Percentiles rank a stretch among this genome's conserved stretches.
Conservation (phyloP, 495 filamentous ascomycete species). For the Stereocaulon alpinum region DNA sequence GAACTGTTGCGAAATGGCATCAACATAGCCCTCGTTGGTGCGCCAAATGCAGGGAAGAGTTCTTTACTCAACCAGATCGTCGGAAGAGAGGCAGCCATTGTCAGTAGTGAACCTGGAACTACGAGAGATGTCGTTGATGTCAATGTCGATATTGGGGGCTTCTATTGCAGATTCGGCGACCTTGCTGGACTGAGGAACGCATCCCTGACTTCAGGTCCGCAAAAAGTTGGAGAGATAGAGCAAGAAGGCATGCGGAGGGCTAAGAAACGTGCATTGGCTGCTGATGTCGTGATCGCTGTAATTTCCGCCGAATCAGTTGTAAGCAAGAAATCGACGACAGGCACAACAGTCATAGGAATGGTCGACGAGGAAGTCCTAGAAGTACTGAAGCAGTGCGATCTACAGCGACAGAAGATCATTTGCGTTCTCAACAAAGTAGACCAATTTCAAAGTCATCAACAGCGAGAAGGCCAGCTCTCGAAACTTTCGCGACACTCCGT, state of each 20-base stretch:
- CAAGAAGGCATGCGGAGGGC: conserved; percentile 85
- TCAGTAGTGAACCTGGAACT: conserved; percentile 82
- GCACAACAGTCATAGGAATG: too few relatives aligned
- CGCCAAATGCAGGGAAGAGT: conserved; percentile 93
- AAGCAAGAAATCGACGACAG: too few relatives aligned
- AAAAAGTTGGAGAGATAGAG: conserved; percentile 61
- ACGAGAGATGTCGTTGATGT: conserved; percentile 92
- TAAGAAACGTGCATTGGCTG: conserved; percentile 65
- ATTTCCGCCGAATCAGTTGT: conserved; percentile 50
- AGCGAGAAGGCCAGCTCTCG: neutral
- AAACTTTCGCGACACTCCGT: conserved; percentile 2
- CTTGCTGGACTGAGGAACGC: conserved; percentile 64
- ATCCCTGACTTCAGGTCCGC: conserved; percentile 1
- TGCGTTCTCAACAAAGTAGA: conserved; percentile 46
- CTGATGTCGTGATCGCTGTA: conserved; percentile 79
- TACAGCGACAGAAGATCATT: conserved; percentile 39
- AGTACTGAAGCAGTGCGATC: conserved; percentile 12
- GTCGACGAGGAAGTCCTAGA: conserved; percentile 17
- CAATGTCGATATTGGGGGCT: conserved; percentile 81
- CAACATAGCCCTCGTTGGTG: conserved; percentile 71
- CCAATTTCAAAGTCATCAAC: conserved; percentile 7
- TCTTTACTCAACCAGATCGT: conserved; percentile 83
- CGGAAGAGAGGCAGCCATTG: conserved; percentile 90
- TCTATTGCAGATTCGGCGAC: conserved; percentile 79
- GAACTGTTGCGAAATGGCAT: conserved; percentile 84